Conservation (phyloP, 768 basidiomycete genomes). For the Plicaturopsis crispa region DNA sequence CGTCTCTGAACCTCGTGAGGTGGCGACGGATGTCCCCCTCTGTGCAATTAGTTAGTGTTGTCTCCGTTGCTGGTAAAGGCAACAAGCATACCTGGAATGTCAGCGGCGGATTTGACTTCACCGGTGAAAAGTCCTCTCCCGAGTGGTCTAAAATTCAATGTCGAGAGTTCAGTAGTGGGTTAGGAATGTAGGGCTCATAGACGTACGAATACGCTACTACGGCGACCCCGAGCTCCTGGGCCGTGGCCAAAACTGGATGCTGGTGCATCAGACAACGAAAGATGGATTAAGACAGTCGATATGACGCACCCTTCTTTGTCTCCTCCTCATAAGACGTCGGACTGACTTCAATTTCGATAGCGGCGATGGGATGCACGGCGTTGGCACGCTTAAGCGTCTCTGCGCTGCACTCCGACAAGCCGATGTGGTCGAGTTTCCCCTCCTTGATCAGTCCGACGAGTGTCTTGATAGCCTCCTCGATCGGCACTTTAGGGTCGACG, state of each 20-base stretch:
- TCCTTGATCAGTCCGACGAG: conserved; percentile 43
- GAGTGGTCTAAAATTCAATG: conserved; percentile 48
- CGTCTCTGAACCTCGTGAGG: conserved; percentile 38
- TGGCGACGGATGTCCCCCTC: conserved; percentile 33
- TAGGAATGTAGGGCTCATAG: not conserved
- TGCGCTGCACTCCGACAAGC: conserved; percentile 46
- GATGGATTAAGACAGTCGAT: not conserved
- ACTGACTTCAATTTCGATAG: conserved; percentile 48
- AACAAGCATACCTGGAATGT: conserved; percentile 20
- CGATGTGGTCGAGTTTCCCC: conserved; percentile 53
- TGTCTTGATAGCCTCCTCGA: conserved; percentile 37
- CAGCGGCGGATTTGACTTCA: conserved; percentile 30
- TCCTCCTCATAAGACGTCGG: conserved; percentile 39
- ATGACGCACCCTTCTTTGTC: conserved; percentile 25
- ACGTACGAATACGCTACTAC: conserved; percentile 39
- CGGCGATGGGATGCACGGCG: conserved; percentile 29
- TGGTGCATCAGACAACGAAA: not conserved
- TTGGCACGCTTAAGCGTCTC: conserved; percentile 15
- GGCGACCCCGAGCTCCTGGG: conserved; percentile 33
- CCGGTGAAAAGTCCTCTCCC: conserved; percentile 49
- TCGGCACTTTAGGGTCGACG: conserved; percentile 29
- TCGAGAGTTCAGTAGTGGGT: no score
- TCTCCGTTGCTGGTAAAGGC: no score
- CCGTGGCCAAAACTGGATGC: conserved; percentile 31
- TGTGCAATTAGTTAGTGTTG: no score